Evolutionary conservation across 139 green algal genomes (phyloP).

Genomic region (Nannochloris sp.): DNA sequence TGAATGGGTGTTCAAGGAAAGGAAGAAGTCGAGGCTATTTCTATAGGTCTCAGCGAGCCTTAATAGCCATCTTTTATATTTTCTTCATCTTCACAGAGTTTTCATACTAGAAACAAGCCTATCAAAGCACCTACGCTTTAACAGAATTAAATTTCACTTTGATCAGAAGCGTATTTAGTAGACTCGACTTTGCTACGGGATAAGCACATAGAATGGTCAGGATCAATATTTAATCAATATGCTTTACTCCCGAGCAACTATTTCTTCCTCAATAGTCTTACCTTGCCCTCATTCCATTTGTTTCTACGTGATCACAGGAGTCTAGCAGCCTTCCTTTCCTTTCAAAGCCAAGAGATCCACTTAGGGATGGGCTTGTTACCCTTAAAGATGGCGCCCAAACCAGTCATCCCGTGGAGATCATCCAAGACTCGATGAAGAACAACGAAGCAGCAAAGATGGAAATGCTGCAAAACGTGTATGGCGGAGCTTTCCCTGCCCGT

Average conservation of each 20-base stretch:
- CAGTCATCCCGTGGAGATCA: slow-evolving; percentile 61
- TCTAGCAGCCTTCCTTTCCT: slow-evolving; percentile 46
- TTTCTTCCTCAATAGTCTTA: background rate
- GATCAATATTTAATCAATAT: background rate
- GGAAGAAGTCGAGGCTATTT: no score
- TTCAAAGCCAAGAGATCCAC: slow-evolving; percentile 44
- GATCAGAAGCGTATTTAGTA: background rate
- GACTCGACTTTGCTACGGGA: no score
- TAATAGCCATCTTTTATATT: background rate
- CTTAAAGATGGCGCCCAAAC: slow-evolving; percentile 57
- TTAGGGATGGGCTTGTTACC: slow-evolving; percentile 56
- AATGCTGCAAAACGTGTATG: slow-evolving; percentile 71
- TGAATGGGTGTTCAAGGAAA: no score
- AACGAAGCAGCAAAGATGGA: slow-evolving; percentile 15
- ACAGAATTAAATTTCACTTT: background rate
- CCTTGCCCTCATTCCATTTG: background rate
- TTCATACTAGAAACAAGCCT: background rate
- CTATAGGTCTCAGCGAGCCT: background rate
- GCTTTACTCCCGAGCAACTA: background rate
- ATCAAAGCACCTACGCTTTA: background rate
- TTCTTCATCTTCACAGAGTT: background rate
- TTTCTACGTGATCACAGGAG: slow-evolving; percentile 8
- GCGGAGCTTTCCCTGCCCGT: slow-evolving; percentile 54
- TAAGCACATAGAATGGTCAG: background rate
- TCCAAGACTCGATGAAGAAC: slow-evolving; percentile 41